These are phyloP conservation scores for Paracamarosporium sp. DNA, from an alignment of 2,329 filamentous ascomycete species.

Conservation along the genomic window DNA sequence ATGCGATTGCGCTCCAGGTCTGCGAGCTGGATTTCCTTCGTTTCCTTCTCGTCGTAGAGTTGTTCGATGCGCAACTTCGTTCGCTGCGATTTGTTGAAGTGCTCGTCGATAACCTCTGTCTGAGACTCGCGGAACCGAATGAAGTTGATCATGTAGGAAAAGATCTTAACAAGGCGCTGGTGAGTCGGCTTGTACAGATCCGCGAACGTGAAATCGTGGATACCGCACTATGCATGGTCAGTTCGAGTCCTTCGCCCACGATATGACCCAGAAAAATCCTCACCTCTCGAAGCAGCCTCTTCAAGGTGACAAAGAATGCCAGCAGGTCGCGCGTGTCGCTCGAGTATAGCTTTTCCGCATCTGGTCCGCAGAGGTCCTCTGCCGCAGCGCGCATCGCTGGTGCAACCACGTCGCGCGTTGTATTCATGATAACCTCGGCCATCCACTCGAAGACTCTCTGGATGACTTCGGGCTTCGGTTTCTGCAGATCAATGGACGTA, in stretches of 20 bases:
- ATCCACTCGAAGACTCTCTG: slow-evolving; percentile 99
- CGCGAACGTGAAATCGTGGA: slow-evolving; percentile 91
- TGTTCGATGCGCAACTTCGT: slow-evolving; percentile 88
- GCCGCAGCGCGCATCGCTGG: slow-evolving; percentile 93
- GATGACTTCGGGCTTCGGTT: slow-evolving; percentile 91
- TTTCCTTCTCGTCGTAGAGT: slow-evolving; percentile 84
- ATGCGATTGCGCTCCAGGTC: slow-evolving; percentile 82
- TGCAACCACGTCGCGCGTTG: slow-evolving; percentile 89
- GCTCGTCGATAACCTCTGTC: slow-evolving; percentile 85
- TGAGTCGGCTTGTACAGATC: slow-evolving; percentile 92
- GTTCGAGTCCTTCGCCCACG: background rate
- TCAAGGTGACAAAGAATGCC: slow-evolving; percentile 90
- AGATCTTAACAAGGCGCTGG: slow-evolving; percentile 89
- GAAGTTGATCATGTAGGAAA: slow-evolving; percentile 98
- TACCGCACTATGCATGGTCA: slow-evolving; percentile 70
- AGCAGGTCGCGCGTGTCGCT: slow-evolving; percentile 91
- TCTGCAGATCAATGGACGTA: slow-evolving; percentile 83
- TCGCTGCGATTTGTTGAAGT: slow-evolving; percentile 88
- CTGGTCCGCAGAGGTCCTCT: slow-evolving; percentile 84
- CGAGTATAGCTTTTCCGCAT: slow-evolving; percentile 77
- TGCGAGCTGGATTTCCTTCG: slow-evolving; percentile 78
- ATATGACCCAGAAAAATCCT: background rate
- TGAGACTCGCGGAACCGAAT: slow-evolving; percentile 95
- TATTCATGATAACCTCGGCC: slow-evolving; percentile 90
- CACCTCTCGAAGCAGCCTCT: slow-evolving; percentile 75